These are phyloP conservation scores for Coix lacrymajobi DNA, from an alignment of 176 grass and related monocot genomes.

Conservation along the genomic window DNA sequence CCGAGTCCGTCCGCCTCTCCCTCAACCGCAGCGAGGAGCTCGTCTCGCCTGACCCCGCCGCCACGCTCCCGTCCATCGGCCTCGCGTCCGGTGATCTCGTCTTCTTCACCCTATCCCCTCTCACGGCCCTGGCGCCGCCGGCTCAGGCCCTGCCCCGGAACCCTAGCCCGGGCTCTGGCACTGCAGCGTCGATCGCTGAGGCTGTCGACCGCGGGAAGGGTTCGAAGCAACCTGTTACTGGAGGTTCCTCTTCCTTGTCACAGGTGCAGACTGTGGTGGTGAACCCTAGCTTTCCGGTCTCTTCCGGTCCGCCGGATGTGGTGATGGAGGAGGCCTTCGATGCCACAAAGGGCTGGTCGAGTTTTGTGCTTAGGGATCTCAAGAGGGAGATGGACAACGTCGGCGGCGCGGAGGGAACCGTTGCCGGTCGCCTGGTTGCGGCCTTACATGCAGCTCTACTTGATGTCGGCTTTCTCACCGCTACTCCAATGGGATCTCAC, in stretches of 20 bases:
- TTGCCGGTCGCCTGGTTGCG: slow-evolving; percentile 37
- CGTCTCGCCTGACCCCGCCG: slow-evolving; percentile 30
- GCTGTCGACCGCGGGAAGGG: neutral
- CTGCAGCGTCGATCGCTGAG: neutral
- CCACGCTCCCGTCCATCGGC: slow-evolving; percentile 56
- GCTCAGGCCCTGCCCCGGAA: neutral
- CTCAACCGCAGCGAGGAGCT: slow-evolving; percentile 89
- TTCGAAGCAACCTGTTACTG: neutral
- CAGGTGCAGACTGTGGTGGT: neutral
- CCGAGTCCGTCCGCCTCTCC: slow-evolving; percentile 74
- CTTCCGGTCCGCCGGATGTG: slow-evolving; percentile 16
- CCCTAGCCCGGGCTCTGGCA: slow-evolving; percentile 1
- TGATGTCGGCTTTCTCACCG: slow-evolving; percentile 43
- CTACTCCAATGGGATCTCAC: neutral
- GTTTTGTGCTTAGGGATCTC: slow-evolving; percentile 33
- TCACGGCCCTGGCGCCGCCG: slow-evolving; percentile 9
- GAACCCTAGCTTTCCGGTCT: neutral
- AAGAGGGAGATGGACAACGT: slow-evolving; percentile 43
- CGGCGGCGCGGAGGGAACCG: neutral
- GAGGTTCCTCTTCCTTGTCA: neutral
- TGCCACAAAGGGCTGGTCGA: neutral
- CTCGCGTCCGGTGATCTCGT: slow-evolving; percentile 84
- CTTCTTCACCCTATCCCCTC: slow-evolving; percentile 50
- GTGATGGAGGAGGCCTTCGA: slow-evolving; percentile 21
- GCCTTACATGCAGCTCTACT: slow-evolving; percentile 58